Percentiles rank a stretch among this genome's conserved stretches.
These are phyloP conservation scores for Suillus bovinus DNA, from an alignment of 768 basidiomycete genomes.

Conservation along the genomic window DNA sequence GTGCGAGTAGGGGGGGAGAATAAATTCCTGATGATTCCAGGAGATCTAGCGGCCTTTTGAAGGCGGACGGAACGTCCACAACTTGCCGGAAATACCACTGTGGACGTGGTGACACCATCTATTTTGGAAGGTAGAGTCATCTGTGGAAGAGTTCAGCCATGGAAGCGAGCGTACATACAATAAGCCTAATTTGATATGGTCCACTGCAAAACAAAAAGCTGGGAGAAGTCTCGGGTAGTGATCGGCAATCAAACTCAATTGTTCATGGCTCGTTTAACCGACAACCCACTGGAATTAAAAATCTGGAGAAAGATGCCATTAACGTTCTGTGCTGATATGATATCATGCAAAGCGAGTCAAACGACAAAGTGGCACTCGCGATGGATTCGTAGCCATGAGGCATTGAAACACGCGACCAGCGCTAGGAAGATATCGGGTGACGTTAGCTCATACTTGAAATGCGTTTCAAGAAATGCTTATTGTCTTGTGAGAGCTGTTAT, in stretches of 20 bases:
- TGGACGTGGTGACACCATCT: constrained; percentile 11
- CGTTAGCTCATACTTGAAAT: background rate
- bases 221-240: constrained; percentile 31
- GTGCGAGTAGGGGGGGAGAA: constrained; percentile 14
- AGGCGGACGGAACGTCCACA: constrained; percentile 26
- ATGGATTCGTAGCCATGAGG: constrained; percentile 10
- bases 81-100: constrained; percentile 14
- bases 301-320: background rate
- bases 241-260: constrained; percentile 29
- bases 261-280: background rate
- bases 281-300: background rate
- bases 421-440: background rate
- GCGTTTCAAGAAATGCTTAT: constrained; percentile 13
- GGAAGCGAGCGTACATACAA: constrained; percentile 43
- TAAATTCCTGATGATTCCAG: constrained; percentile 9
- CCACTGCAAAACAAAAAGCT: constrained; percentile 34
- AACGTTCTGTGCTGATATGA: background rate
- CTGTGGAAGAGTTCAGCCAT: constrained; percentile 11
- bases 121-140: constrained; percentile 24
- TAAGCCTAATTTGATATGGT: constrained; percentile 36
- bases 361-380: background rate
- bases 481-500: constrained; percentile 21
- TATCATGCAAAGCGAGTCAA: constrained; percentile 1
- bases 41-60: constrained; percentile 40
- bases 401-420: background rate